Evolutionary conservation across 768 basidiomycete genomes (phyloP).

Genomic region (Mycena venus): DNA sequence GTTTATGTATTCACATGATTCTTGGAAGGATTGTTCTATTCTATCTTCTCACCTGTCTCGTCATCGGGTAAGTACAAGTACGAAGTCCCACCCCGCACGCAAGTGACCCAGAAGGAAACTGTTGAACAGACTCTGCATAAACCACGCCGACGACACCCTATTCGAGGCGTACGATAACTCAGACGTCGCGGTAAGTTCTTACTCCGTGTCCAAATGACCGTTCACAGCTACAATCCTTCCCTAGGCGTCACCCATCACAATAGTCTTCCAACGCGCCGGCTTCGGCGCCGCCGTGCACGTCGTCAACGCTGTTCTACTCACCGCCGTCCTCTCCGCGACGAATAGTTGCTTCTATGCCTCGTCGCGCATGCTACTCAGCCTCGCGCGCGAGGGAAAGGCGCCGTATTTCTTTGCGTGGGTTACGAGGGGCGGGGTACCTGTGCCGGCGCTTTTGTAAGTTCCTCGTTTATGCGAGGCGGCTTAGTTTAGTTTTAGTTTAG

Average conservation of each 20-base stretch:
- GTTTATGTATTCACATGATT: not conserved
- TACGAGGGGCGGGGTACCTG: slow-evolving; percentile 74
- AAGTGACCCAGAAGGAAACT: not conserved
- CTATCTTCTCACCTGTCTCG: slow-evolving; percentile 73
- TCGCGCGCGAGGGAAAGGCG: slow-evolving; percentile 77
- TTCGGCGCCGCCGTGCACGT: slow-evolving; percentile 74
- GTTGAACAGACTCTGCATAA: slow-evolving; percentile 61
- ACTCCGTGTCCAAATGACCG: no score
- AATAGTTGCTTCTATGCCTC: slow-evolving; percentile 77
- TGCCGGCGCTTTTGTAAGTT: slow-evolving; percentile 65
- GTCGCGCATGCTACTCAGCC: slow-evolving; percentile 69
- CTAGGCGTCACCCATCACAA: slow-evolving; percentile 70
- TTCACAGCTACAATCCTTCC: no score
- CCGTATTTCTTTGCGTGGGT: slow-evolving; percentile 76
- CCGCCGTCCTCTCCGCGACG: slow-evolving; percentile 74
- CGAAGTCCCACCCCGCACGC: not conserved
- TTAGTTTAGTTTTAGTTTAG: no score
- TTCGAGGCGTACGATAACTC: slow-evolving; percentile 19
- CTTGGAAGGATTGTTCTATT: slow-evolving; percentile 65
- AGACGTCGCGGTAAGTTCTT: slow-evolving; percentile 62
- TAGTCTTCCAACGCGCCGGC: slow-evolving; percentile 72
- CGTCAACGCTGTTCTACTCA: slow-evolving; percentile 77
- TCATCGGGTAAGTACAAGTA: slow-evolving; percentile 59
- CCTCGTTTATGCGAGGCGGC: no score
- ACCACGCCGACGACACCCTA: slow-evolving; percentile 61